Percentiles rank a stretch among this genome's conserved stretches.
Conservation (phyloP, 1,139 yeast genomes). For the Blastobotrys elegans region DNA sequence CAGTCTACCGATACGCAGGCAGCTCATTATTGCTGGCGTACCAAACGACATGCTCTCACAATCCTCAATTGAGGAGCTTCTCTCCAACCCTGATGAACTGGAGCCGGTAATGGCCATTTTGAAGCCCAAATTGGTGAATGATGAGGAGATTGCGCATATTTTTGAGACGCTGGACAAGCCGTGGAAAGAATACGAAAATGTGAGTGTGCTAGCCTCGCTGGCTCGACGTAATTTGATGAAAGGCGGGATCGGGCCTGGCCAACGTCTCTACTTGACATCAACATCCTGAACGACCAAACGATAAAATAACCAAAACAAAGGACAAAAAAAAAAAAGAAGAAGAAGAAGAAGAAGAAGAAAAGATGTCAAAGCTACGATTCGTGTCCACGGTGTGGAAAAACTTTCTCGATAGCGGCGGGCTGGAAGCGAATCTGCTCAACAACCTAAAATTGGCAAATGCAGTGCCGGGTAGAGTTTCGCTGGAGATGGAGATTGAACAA, state of each 20-base stretch:
- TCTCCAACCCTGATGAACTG: neutral
- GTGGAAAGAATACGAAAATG: slow-evolving; percentile 1
- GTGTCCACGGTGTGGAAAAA: slow-evolving; percentile 29
- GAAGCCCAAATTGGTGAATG: neutral
- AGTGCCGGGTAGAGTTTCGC: slow-evolving; percentile 33
- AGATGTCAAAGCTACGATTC: slow-evolving; percentile 13
- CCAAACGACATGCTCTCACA: neutral
- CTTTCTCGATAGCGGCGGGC: slow-evolving; percentile 34
- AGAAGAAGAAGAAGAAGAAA: neutral
- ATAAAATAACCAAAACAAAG: neutral
- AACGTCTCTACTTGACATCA: slow-evolving; percentile 2
- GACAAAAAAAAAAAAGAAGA: neutral
- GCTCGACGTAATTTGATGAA: slow-evolving; percentile 9
- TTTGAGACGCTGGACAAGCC: neutral
- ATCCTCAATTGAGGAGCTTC: neutral
- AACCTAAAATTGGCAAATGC: slow-evolving; percentile 30
- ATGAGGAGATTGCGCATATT: neutral
- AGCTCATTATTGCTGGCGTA: neutral
- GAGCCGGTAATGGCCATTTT: slow-evolving; percentile 1
- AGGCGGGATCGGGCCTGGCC: slow-evolving; percentile 14
- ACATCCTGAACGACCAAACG: neutral
- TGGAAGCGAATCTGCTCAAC: slow-evolving; percentile 34
- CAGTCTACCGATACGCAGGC: neutral
- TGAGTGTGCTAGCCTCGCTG: slow-evolving; percentile 3
- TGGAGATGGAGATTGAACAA: slow-evolving; percentile 33